phyloP scores from a whole-genome alignment of 2,329 filamentous ascomycete genomes.

The Bipolaris bicolor region DNA sequence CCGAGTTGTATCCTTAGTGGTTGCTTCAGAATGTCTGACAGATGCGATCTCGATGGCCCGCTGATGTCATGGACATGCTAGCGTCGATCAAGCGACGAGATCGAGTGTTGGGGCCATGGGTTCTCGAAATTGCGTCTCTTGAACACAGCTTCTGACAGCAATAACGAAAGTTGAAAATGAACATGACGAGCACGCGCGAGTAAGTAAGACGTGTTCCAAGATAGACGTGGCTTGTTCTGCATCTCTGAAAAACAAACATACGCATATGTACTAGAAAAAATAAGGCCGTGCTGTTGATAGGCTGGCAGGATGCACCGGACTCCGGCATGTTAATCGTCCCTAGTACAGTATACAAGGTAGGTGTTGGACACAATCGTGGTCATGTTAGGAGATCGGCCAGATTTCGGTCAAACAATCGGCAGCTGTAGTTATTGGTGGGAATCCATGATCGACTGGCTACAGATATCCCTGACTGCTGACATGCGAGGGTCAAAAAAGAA shows the following conservation, averaged over 20 bases:
- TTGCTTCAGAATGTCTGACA: not conserved
- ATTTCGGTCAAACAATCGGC: not conserved
- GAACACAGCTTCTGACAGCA: not conserved
- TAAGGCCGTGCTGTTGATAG: not conserved
- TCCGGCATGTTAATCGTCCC: not conserved
- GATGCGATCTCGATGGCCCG: conserved; percentile 5
- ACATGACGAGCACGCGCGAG: not conserved
- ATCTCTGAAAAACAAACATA: not conserved
- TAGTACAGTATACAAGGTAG: not conserved
- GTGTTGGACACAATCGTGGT: not conserved
- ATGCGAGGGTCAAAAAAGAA: not conserved
- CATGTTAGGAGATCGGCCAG: not conserved
- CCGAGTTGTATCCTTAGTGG: conserved; percentile 8
- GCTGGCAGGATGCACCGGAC: not conserved
- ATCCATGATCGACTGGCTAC: not conserved
- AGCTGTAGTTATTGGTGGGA: not conserved
- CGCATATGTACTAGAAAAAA: not conserved
- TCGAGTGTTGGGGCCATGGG: conserved; percentile 1
- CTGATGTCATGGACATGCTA: conserved; percentile 18
- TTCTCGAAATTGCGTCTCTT: not conserved
- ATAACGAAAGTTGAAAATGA: not conserved
- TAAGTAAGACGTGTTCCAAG: not conserved
- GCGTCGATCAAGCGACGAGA: conserved; percentile 12
- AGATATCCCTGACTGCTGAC: not conserved
- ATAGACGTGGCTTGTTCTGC: not conserved